Conservation (phyloP, 2,329 filamentous ascomycete species). For the Xylaria multiplex region DNA sequence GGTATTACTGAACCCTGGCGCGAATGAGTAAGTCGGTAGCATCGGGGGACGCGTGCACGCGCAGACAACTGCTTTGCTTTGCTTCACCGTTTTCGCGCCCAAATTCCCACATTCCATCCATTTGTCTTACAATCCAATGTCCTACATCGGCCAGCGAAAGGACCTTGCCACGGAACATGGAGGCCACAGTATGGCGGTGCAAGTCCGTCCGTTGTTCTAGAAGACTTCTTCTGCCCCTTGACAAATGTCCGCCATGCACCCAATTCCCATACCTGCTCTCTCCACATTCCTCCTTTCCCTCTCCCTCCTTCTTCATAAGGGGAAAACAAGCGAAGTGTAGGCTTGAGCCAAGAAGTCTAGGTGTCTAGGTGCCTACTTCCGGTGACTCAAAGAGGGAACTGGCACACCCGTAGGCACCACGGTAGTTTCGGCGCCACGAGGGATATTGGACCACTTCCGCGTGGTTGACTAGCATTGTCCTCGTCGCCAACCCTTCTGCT, state of each 20-base stretch:
- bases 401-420: conserved; percentile 1
- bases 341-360: conserved; percentile 12
- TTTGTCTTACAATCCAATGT: background rate
- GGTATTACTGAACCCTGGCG: conserved; percentile 11
- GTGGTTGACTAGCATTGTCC: conserved; percentile 33
- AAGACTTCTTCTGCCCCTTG: conserved; percentile 2
- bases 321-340: conserved; percentile 15
- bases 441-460: conserved; percentile 27
- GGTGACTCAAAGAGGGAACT: conserved; percentile 14
- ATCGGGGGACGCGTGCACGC: conserved; percentile 10
- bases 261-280: background rate
- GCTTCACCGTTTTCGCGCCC: conserved; percentile 2
- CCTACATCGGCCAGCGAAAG: conserved; percentile 22
- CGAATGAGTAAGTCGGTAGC: conserved; percentile 17
- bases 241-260: conserved; percentile 4
- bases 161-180: background rate
- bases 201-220: conserved; percentile 20
- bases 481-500: background rate
- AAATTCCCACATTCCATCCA: conserved; percentile 1
- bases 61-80: background rate
- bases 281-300: background rate
- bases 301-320: background rate
- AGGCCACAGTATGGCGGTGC: conserved; percentile 17
- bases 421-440: conserved; percentile 29
- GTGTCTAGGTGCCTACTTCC: conserved; percentile 4